Evolutionary conservation across 2,329 filamentous ascomycete species (phyloP), one percentile per base, ranked within the genome.

Genomic region (Trichoderma afroharzianum): DNA sequence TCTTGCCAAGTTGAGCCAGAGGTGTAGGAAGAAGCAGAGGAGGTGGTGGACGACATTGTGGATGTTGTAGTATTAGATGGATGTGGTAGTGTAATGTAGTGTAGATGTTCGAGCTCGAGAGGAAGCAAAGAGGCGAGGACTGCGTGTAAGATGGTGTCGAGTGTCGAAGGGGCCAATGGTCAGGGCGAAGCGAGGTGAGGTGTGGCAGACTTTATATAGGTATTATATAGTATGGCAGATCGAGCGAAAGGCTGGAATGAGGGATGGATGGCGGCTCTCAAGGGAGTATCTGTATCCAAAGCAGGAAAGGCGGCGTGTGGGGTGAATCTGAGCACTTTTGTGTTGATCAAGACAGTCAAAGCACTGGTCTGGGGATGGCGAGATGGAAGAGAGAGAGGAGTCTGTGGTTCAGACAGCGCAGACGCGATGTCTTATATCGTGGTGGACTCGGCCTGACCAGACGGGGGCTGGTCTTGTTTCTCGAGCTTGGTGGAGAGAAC

Each of bases 1-100:
- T 88, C 85, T 76, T 90, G 88, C 88, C 88, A 90, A 64, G 79
- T 77, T 50, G 70, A 71, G 61, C 73, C 71, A 26, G 74, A 74
- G 73, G 72, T 76, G 62, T 76, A 74, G 18, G 75, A 78, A 71
- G 78, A 79, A 73, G 57, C 57, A 33, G 73, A 73, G 69, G 73
- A 61, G 36, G 69, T 64, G 18, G 74, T 64, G 18, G 74, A 70
- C 66, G 73, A 72, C 76, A 77, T 77, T 66, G 55, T 76, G 71
- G 39, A 6, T 53, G 8, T 33, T 24, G 14, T 32, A 50, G n/a
- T 59, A 14, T 2, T 21, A 36, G 18, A 32, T 30, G 32, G 30
- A 11, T 63, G 14, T 18, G 9, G 15, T 11, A n/a, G n/a, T n/a
- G n/a, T n/a, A 28, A 26, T 36, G 43, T 21, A 21, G 26, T 18